Base-by-base conservation (phyloP, 306 rosid species). In the Vigna angularis region DNA sequence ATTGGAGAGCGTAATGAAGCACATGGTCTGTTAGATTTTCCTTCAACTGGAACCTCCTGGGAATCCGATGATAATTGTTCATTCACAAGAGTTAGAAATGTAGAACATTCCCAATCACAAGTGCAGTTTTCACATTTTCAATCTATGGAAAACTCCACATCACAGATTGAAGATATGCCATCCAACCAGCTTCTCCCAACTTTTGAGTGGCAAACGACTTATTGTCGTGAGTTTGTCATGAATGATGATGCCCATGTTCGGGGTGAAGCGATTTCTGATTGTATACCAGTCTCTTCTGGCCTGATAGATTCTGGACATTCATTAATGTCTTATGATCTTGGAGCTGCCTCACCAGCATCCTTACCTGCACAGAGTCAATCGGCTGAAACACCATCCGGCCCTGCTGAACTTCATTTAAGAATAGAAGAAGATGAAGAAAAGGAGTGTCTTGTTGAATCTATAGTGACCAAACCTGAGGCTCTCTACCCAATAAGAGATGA, bases 271-370 rank as follows among this genome's bases (percentile, higher is more conserved):
- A 59, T 62, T 78, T 82, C 80, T 78, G 85, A 59, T 80, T 55
- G 70, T 59, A 81, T 70, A 82, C 73, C 83, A 80, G 85, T 72
- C 67, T 82, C 90, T 24, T 64, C 85, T 66, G 79, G 72, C 83
- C 79, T 55, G 73, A 26, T 61, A 79, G 88, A 83, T 75, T 73
- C 83, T 56, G 80, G 62, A 74, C 72, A 82, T 75, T 55, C 38
- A 14, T 79, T 68, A 16, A 68, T 77, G 49, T 66, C 63, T 63
- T 78, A 76, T 71, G 86, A 88, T 77, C 76, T 67, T 77, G 88
- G 83, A 66, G 64, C 77, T 52, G 55, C 50, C 78, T 82, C 83
- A 15, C 48, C 72, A 14, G 22, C 45, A 56, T 79, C 79, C 76
- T 56, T 75, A 40, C 77, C 65, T 42, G 52, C 66, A 52, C 85